A percentile compares a stretch with the other conserved stretches of the same genome.
Conservation (phyloP, 192 early-diverging fungal genomes). For the Podila epigama region DNA sequence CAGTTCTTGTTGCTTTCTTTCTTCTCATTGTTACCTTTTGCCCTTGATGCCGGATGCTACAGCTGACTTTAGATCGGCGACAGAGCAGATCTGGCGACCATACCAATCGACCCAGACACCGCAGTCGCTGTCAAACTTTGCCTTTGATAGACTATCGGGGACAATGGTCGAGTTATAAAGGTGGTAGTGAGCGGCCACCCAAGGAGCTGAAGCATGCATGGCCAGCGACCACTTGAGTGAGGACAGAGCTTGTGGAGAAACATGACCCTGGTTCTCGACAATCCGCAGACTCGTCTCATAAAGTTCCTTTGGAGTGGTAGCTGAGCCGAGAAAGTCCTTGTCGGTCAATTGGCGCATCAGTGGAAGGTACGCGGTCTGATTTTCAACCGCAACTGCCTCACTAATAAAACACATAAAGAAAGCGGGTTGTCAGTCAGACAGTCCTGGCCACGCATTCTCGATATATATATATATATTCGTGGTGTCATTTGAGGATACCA, state of each 20-base stretch:
- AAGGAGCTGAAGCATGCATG: constrained; percentile 74
- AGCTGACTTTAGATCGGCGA: constrained; percentile 52
- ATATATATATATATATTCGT: neutral
- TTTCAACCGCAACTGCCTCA: constrained; percentile 71
- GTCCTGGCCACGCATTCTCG: too few species aligned
- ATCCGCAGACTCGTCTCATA: constrained; percentile 61
- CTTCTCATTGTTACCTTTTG: neutral
- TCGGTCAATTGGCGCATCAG: constrained; percentile 64
- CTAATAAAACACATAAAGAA: constrained; percentile 34
- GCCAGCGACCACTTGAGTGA: constrained; percentile 76
- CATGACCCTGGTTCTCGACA: constrained; percentile 55
- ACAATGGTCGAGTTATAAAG: constrained; percentile 78
- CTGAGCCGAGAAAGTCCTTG: constrained; percentile 22
- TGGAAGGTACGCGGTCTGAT: constrained; percentile 67
- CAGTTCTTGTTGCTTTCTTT: neutral
- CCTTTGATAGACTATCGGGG: constrained; percentile 48
- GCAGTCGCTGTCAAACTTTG: constrained; percentile 58
- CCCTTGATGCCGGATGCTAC: constrained; percentile 24
- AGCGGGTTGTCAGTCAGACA: too few species aligned
- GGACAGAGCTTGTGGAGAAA: constrained; percentile 53
- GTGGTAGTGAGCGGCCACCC: constrained; percentile 85
- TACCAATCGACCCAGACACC: constrained; percentile 75
- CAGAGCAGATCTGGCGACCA: constrained; percentile 71
- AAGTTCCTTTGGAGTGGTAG: constrained; percentile 48
- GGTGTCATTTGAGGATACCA: neutral